These are phyloP conservation scores for Trichoderma semiorbis DNA, from an alignment of 2,329 filamentous ascomycete species.

Conservation along the genomic window DNA sequence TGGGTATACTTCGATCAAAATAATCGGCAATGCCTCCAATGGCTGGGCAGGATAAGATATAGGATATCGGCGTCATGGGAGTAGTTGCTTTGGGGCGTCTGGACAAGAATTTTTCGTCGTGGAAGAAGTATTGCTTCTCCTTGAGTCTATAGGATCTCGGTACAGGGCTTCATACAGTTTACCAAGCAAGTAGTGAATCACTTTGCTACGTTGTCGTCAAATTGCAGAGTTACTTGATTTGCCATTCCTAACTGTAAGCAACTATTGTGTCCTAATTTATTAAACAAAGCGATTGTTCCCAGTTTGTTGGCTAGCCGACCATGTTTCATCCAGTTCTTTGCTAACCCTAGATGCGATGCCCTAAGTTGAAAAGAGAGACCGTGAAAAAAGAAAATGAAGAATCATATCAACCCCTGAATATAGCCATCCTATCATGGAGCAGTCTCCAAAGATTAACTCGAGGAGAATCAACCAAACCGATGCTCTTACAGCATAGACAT, in stretches of 20 bases:
- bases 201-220: background rate
- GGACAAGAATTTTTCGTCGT: background rate
- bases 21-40: background rate
- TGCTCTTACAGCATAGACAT: constrained; percentile 33
- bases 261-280: background rate
- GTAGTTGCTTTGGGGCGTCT: constrained; percentile 9
- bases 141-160: background rate
- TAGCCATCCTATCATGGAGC: background rate
- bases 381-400: background rate
- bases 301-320: background rate
- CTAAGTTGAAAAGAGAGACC: background rate
- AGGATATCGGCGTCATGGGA: constrained; percentile 1
- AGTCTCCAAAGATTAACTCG: background rate
- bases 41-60: background rate
- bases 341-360: background rate
- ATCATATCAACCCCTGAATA: background rate
- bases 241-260: background rate
- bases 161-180: background rate
- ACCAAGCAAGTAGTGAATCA: background rate
- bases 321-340: constrained; percentile 4
- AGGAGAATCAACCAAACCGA: background rate
- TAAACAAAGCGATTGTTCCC: background rate
- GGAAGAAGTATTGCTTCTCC: background rate
- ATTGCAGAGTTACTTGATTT: background rate
- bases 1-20: background rate